Percentiles rank a stretch among this genome's conserved stretches.
Evolutionary conservation across 2,329 filamentous ascomycete genomes (phyloP).

Genomic region (Ophiocordyceps robertsii): DNA sequence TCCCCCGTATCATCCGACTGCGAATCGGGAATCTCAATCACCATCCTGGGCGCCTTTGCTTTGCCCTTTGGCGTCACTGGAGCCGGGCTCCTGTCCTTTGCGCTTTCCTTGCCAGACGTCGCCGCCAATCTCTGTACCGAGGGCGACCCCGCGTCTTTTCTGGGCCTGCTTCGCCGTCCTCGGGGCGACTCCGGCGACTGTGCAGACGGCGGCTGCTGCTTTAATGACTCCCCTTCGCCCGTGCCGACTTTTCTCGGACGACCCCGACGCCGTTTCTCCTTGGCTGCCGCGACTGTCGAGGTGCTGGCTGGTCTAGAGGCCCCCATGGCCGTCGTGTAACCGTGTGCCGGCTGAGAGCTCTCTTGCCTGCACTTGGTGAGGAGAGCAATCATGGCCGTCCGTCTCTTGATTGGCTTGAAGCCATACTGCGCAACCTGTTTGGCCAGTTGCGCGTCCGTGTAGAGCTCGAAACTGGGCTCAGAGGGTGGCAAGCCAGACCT

Average conservation of each 20-base stretch:
- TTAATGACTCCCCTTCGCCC: slow-evolving; percentile 11
- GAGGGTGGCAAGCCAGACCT: neutral
- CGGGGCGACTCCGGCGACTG: slow-evolving; percentile 20
- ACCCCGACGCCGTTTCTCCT: slow-evolving; percentile 16
- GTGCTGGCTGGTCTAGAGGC: slow-evolving; percentile 1
- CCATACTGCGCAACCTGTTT: slow-evolving; percentile 51
- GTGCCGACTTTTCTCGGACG: slow-evolving; percentile 18
- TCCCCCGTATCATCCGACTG: slow-evolving; percentile 24
- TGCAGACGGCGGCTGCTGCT: slow-evolving; percentile 22
- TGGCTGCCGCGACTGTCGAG: neutral
- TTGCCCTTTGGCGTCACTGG: neutral
- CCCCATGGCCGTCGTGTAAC: neutral
- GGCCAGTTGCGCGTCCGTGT: slow-evolving; percentile 48
- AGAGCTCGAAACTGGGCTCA: slow-evolving; percentile 45
- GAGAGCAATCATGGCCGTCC: slow-evolving; percentile 55
- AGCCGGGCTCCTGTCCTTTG: neutral
- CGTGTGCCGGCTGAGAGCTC: neutral
- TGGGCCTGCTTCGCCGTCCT: slow-evolving; percentile 25
- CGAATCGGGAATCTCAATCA: slow-evolving; percentile 39
- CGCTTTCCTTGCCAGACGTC: slow-evolving; percentile 3
- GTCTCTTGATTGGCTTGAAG: slow-evolving; percentile 58
- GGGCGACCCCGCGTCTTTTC: slow-evolving; percentile 15
- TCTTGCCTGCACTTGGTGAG: slow-evolving; percentile 60
- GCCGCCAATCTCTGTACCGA: slow-evolving; percentile 1
- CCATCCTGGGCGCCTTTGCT: neutral